A percentile compares a stretch with the other conserved stretches of the same genome.
Evolutionary conservation across 352 stramenopile species (phyloP).

Genomic region (Phytophthora sansomeana): DNA sequence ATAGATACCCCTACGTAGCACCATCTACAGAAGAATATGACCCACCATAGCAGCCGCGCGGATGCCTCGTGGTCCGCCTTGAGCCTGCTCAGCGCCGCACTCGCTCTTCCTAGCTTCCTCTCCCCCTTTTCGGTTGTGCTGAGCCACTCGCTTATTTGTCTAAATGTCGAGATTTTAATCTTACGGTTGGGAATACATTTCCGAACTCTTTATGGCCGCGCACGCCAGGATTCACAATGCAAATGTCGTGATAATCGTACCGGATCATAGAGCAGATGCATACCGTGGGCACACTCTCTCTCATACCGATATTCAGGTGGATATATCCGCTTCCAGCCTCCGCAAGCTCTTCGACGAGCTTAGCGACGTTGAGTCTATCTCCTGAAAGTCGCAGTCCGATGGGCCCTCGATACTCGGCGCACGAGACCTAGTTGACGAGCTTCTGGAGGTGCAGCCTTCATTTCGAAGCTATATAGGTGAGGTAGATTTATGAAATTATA

Average conservation of each 20-base stretch:
- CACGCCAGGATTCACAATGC: slow-evolving; percentile 18
- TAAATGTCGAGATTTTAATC: slow-evolving; percentile 7
- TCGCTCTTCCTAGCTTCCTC: too few species aligned
- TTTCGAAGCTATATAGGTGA: too few species aligned
- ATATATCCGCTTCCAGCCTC: slow-evolving; percentile 9
- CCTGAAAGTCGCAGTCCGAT: slow-evolving; percentile 1
- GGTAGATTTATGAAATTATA: too few species aligned
- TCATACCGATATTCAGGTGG: slow-evolving; percentile 6
- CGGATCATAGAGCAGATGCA: slow-evolving; percentile 10
- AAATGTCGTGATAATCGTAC: slow-evolving; percentile 19
- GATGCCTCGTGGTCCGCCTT: too few species aligned
- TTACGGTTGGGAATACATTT: not conserved
- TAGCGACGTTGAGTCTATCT: not conserved
- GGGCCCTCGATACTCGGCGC: not conserved
- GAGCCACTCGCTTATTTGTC: slow-evolving; percentile 4
- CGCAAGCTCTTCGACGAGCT: not conserved
- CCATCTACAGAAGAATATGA: too few species aligned
- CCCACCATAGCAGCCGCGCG: too few species aligned
- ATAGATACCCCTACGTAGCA: too few species aligned
- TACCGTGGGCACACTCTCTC: slow-evolving; percentile 8
- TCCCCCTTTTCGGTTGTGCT: too few species aligned
- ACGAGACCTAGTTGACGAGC: not conserved
- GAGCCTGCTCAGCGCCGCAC: too few species aligned
- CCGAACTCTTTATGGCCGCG: not conserved
- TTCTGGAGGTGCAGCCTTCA: slow-evolving; percentile 3